Evolutionary conservation across 2,329 filamentous ascomycete species (phyloP), one percentile per base, ranked within the genome.

Genomic region (Hansfordia pulvinata): DNA sequence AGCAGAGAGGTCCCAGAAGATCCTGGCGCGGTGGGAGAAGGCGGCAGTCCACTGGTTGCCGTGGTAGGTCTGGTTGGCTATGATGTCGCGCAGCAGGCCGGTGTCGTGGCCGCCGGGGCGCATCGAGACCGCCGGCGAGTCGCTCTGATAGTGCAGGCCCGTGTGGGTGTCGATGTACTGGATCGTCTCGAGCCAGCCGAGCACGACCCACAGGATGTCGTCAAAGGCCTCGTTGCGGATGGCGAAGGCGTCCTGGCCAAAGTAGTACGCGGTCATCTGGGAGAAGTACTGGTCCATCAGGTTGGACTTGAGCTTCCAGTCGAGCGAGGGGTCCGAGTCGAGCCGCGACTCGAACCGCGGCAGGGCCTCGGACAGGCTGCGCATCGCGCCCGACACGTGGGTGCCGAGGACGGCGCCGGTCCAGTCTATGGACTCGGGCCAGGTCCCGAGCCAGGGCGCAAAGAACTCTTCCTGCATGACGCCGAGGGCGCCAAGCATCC

Each of bases 201-300:
- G 63, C 3, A 92, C 84, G 2, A 94, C 84, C 88, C 88, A 96
- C 3, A 93, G 67, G 57, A 93, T 93, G 48, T 96, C 88, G 45
- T 94, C 88, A 47, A 77, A 93, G 0, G 88, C 88, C 58, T 74
- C 50, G 30, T 73, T 70, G 23, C 82, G 67, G 26, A 94, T 65
- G 16, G 67, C 62, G 35, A 85, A 73, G 4, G 75, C 68, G 48
- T 93, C 74, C 47, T 96, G 83, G 12, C 82, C 84, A 46, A 88
- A 93, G 47, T 92, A 94, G 39, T 78, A 93, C 7, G 73, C 69
- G 5, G 76, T 58, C 1, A 76, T 57, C 31, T 94, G 82, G 1
- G 73, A 68, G 47, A 92, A 93, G 49, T 86, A 86, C 17, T 67
- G 69, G 37, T 85, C 78, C 36, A 94, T 69, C n/a, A 85, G 60